These are phyloP conservation scores for Cercospora zeae-maydis DNA, from an alignment of 2,329 filamentous ascomycete species.

Conservation along the genomic window DNA sequence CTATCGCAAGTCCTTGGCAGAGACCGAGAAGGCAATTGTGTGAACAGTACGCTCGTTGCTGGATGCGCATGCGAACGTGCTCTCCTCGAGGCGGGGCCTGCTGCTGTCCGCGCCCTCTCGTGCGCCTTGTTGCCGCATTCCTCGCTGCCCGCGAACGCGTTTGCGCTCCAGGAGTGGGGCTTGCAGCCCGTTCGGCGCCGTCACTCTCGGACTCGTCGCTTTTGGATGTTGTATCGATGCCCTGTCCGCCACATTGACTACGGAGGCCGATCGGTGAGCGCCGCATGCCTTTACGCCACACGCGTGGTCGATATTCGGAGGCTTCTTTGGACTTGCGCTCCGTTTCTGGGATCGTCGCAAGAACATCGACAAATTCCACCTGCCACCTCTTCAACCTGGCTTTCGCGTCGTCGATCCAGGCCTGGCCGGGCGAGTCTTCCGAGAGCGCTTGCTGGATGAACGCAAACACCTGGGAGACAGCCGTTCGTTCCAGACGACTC, in stretches of 20 bases:
- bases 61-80: neutral
- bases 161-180: neutral
- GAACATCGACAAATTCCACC: constrained; percentile 5
- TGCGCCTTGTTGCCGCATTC: neutral
- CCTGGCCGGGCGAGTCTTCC: neutral
- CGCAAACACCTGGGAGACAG: constrained; percentile 9
- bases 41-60: neutral
- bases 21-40: neutral
- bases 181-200: neutral
- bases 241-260: neutral
- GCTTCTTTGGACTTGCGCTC: constrained; percentile 3
- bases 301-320: neutral
- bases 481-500: constrained; percentile 9
- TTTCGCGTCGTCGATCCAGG: neutral
- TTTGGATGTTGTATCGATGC: neutral
- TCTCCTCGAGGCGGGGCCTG: neutral
- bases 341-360: neutral
- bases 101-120: neutral
- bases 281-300: neutral
- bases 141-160: neutral
- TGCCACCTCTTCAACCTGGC: constrained; percentile 1
- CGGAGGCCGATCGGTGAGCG: neutral
- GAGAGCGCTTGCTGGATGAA: constrained; percentile 8
- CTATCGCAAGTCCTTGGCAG: neutral
- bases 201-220: neutral